A percentile compares a stretch with the other conserved stretches of the same genome.
Conservation (phyloP, 2,329 filamentous ascomycete species). For the Aureobasidium namibiae region DNA sequence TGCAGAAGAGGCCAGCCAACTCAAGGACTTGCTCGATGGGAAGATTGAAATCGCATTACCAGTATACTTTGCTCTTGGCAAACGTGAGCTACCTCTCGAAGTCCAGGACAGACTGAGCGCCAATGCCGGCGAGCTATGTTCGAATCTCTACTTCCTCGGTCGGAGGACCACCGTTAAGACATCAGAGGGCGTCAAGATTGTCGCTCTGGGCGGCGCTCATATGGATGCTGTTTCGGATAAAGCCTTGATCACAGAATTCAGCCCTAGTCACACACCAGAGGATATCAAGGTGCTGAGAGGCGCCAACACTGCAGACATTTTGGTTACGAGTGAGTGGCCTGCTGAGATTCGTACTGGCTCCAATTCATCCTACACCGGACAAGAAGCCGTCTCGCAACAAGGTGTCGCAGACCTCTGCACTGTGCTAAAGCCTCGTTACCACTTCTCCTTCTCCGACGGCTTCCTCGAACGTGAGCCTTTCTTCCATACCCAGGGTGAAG, state of each 20-base stretch:
- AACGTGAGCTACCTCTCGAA: constrained; percentile 57
- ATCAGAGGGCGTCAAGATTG: constrained; percentile 78
- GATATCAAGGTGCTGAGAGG: constrained; percentile 56
- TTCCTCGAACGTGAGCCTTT: constrained; percentile 94
- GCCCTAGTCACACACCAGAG: constrained; percentile 14
- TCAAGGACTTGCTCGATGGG: constrained; percentile 63
- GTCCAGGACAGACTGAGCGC: constrained; percentile 67
- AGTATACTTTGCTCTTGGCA: constrained; percentile 84
- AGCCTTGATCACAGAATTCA: constrained; percentile 47
- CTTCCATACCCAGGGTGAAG: constrained; percentile 53
- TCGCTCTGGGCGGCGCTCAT: constrained; percentile 66
- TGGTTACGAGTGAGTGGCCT: constrained; percentile 84
- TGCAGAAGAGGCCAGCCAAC: constrained; percentile 36
- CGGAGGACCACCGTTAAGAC: constrained; percentile 85
- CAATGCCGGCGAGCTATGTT: constrained; percentile 63
- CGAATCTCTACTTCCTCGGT: constrained; percentile 85
- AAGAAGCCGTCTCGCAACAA: constrained; percentile 42
- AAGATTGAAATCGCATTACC: constrained; percentile 66
- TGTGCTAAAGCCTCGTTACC: constrained; percentile 80
- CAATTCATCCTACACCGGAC: constrained; percentile 46
- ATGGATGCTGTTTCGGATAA: constrained; percentile 43
- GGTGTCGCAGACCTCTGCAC: constrained; percentile 71
- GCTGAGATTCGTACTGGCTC: constrained; percentile 62
- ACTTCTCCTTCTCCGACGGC: constrained; percentile 65
- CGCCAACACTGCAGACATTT: constrained; percentile 72